Base-by-base conservation (phyloP, 23 red algal genomes). In the Cyanidiococcus yangmingshanensis region DNA sequence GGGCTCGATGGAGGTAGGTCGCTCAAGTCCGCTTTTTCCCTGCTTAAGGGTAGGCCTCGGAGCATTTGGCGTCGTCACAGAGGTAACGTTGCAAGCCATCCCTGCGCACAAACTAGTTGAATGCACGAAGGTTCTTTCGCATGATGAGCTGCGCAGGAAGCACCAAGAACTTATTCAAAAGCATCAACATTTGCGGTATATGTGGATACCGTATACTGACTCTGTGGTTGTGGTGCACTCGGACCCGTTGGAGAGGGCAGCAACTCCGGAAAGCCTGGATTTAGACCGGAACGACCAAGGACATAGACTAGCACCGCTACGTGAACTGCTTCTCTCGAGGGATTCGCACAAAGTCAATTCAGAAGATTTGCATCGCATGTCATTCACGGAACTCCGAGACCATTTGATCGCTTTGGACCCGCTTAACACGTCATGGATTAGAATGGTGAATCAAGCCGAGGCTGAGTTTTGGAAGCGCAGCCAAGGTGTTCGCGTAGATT, bases 181-280 rank as follows among this genome's bases (percentile, higher is more conserved):
- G 57, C 82, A 95, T 75, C 57, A 82, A 39, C 86, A 95, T 57
- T 71, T 95, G 80, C 75, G 90, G n/a, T 95, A 95, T 74, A 95
- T 95, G 90, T 95, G 90, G 90, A 95, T 95, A 77, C 90, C 90
- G 18, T 68, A 89, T 79, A 86, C 85, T 57, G 83, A 95, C 75
- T 33, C 75, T 16, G 90, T 95, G 57, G 80, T 95, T 24, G 90
- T 95, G 25, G 90, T 95, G 27, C 76, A 79, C n/a, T 85, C 81
- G 57, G 83, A 95, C 39, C 86, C 86, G 18, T 30, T 86, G 37
- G 51, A 80, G 30, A 3, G 36, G 7, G 75, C 37, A 35, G 50
- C 50, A 17, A 41, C 25, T 17, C 59, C 76, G 39, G 71, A 68
- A 1, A 68, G 41, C 26, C 1, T 31, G 45, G 1, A 37, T 2